phyloP scores from a whole-genome alignment of 2,329 filamentous ascomycete species.

The Ophiocordyceps australis region DNA sequence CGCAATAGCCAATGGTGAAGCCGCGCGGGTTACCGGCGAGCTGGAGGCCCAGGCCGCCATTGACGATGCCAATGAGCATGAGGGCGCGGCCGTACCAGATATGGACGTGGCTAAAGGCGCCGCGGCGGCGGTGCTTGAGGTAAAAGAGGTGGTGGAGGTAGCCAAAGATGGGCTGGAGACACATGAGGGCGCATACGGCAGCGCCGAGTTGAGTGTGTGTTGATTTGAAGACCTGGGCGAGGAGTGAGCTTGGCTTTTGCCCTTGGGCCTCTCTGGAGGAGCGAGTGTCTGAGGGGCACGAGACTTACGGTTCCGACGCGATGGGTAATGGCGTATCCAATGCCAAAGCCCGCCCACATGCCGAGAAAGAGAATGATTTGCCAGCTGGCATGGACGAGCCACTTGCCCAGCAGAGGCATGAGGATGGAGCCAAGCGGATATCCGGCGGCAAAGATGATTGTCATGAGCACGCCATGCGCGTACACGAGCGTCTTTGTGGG shows the following conservation, averaged over 20 bases:
- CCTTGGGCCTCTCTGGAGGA: too few relatives aligned
- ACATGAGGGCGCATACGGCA: constrained; percentile 32
- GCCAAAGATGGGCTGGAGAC: constrained; percentile 39
- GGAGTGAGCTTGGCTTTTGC: background rate
- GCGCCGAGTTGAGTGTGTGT: constrained; percentile 38
- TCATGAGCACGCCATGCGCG: constrained; percentile 42
- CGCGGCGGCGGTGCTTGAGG: constrained; percentile 25
- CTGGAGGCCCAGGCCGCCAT: constrained; percentile 42
- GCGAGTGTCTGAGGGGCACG: background rate
- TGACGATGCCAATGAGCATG: constrained; percentile 40
- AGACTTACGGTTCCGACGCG: constrained; percentile 22
- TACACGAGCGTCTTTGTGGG: constrained; percentile 10
- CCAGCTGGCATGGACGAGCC: constrained; percentile 36
- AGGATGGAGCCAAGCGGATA: constrained; percentile 42
- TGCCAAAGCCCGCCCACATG: constrained; percentile 41
- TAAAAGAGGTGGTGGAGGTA: constrained; percentile 37
- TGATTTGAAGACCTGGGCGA: constrained; percentile 29
- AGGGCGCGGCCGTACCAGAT: constrained; percentile 43
- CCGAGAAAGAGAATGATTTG: constrained; percentile 34
- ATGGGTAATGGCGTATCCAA: constrained; percentile 31
- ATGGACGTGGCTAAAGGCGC: constrained; percentile 34
- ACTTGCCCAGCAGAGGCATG: constrained; percentile 40
- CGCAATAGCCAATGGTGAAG: constrained; percentile 34
- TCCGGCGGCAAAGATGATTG: constrained; percentile 35
- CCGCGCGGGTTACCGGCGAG: constrained; percentile 20